Percentiles rank a stretch among this genome's conserved stretches.
These are phyloP conservation scores for Pyrenochaeta sp. DNA, from an alignment of 2,329 filamentous ascomycete species.

Conservation along the genomic window DNA sequence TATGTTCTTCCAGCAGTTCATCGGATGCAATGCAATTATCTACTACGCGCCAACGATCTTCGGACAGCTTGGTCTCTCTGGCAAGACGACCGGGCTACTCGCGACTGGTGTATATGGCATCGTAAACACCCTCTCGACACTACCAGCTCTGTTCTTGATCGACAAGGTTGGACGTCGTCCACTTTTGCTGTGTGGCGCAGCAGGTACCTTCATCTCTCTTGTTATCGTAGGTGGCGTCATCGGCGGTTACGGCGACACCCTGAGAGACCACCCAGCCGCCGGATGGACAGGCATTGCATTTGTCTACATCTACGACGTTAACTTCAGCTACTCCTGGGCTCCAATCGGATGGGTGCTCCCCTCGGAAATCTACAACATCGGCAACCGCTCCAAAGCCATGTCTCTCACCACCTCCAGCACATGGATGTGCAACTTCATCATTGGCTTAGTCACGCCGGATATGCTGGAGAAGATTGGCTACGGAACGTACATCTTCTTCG, in stretches of 20 bases:
- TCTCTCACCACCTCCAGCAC: conserved; percentile 75
- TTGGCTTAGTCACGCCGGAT: conserved; percentile 73
- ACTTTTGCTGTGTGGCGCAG: conserved; percentile 68
- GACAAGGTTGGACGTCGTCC: conserved; percentile 70
- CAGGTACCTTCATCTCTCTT: conserved; percentile 75
- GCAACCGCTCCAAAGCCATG: conserved; percentile 73
- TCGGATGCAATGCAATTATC: conserved; percentile 88
- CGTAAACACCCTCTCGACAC: conserved; percentile 65
- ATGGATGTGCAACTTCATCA: conserved; percentile 80
- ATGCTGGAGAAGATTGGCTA: conserved; percentile 70
- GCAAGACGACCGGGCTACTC: conserved; percentile 76
- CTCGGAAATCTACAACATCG: conserved; percentile 76
- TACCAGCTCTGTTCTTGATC: conserved; percentile 71
- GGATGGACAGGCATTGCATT: conserved; percentile 75
- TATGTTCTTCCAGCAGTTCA: conserved; percentile 63
- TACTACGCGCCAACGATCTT: conserved; percentile 79
- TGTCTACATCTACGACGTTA: conserved; percentile 65
- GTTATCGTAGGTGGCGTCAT: conserved; percentile 76
- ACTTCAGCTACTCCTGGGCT: conserved; percentile 72
- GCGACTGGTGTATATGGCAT: conserved; percentile 71
- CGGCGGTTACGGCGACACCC: conserved; percentile 67
- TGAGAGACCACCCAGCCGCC: conserved; percentile 64
- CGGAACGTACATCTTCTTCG: conserved; percentile 62
- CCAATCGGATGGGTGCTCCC: conserved; percentile 78
- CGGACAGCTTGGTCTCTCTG: conserved; percentile 67